A percentile compares a stretch with the other conserved stretches of the same genome.
Conservation (phyloP, 257 asterid genomes). For the Solanum chilense region DNA sequence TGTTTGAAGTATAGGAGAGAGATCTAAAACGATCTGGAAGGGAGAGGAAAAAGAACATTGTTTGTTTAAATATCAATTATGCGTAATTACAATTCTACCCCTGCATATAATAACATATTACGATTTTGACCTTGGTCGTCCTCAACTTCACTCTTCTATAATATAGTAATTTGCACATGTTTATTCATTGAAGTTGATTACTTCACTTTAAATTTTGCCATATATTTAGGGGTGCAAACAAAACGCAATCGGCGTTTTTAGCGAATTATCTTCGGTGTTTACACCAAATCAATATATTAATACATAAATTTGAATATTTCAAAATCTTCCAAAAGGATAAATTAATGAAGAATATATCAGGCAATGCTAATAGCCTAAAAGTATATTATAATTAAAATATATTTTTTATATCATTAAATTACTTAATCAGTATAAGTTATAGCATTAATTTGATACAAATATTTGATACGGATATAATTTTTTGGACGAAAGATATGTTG, state of each 20-base stretch:
- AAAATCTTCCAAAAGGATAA: no score
- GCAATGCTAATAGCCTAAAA: no score
- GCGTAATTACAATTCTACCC: no score
- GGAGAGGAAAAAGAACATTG: no score
- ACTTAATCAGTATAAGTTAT: neutral
- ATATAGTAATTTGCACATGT: neutral
- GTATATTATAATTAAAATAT: no score
- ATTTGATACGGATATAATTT: neutral
- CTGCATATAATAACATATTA: no score
- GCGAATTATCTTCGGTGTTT: neutral
- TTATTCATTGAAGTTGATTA: neutral
- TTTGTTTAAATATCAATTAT: no score
- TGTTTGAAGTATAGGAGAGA: no score
- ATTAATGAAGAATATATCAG: no score
- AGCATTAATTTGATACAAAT: neutral
- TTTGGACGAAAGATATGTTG: neutral
- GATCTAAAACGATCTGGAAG: no score
- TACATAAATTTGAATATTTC: neutral
- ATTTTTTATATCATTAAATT: neutral
- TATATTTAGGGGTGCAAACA: neutral
- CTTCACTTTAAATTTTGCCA: neutral
- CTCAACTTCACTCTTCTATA: no score
- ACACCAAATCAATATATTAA: fast-evolving
- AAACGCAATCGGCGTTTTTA: neutral
- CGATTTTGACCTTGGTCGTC: no score